A percentile compares a stretch with the other conserved stretches of the same genome.
phyloP scores from a whole-genome alignment of 31 red algal species.

The Porphyra umbilicalis region DNA sequence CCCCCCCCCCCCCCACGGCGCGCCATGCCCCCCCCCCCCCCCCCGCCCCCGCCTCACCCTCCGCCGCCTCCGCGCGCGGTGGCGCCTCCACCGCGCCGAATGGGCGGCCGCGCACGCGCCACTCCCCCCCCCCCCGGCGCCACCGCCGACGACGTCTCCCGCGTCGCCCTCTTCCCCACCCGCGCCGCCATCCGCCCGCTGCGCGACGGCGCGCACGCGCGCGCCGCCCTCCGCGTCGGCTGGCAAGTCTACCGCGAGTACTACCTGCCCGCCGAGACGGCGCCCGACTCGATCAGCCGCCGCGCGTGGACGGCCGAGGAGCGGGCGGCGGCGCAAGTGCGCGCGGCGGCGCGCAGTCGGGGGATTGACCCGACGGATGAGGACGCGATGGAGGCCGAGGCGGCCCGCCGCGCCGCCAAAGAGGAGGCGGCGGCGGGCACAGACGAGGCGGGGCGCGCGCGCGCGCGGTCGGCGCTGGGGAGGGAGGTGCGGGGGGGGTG shows the following conservation, averaged over 20 bases:
- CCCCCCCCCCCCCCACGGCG: neutral
- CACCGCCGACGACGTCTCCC: neutral
- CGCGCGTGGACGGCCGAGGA: neutral
- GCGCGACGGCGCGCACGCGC: neutral
- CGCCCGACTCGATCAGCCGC: neutral
- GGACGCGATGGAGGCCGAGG: neutral
- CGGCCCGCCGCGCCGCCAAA: neutral
- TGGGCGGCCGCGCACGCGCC: neutral
- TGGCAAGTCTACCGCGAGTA: neutral
- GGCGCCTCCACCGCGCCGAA: neutral
- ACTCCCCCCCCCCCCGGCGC: neutral
- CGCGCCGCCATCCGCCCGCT: neutral
- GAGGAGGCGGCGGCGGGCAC: neutral
- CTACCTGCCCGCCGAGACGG: neutral
- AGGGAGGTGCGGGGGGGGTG: neutral
- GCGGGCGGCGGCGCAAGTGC: neutral
- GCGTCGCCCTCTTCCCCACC: neutral
- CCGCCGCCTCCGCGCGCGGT: neutral
- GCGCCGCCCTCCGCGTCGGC: neutral
- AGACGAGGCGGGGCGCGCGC: neutral
- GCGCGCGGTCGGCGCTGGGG: neutral
- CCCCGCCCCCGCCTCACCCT: neutral
- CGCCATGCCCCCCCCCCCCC: neutral
- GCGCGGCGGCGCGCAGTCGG: neutral
- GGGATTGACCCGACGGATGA: neutral